These are phyloP conservation scores for Ascosphaera pollenicola DNA, from an alignment of 2,329 filamentous ascomycete species.

Conservation along the genomic window DNA sequence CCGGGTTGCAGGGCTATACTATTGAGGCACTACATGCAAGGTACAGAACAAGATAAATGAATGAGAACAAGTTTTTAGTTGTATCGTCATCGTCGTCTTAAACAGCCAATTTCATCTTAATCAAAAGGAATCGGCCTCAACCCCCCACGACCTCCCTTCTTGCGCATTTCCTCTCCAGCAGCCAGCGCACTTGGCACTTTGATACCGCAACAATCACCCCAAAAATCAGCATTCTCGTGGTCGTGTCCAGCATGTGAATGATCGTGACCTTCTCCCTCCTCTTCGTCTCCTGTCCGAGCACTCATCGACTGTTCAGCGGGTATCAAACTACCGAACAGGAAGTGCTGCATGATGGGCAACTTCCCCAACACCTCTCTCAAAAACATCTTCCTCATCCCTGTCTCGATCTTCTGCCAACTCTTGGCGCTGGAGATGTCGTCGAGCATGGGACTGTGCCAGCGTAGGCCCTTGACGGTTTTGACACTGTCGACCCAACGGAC, in stretches of 20 bases:
- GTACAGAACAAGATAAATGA: no score
- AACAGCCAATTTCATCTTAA: slow-evolving; percentile 8
- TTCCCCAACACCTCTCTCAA: slow-evolving; percentile 80
- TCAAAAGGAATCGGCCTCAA: slow-evolving; percentile 31
- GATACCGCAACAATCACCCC: slow-evolving; percentile 96
- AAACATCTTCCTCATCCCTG: slow-evolving; percentile 94
- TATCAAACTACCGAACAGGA: slow-evolving; percentile 72
- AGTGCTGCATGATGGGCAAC: slow-evolving; percentile 96
- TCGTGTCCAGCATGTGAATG: slow-evolving; percentile 35
- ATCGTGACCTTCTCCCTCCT: slow-evolving; percentile 38
- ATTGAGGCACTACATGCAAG: no score
- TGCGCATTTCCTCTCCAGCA: slow-evolving; percentile 72
- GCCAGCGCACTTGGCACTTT: slow-evolving; percentile 89
- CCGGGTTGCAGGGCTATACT: no score
- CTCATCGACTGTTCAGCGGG: slow-evolving; percentile 63
- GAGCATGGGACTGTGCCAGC: slow-evolving; percentile 96
- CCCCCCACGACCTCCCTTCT: slow-evolving; percentile 43
- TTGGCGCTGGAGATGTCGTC: slow-evolving; percentile 88
- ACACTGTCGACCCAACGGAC: slow-evolving; percentile 88
- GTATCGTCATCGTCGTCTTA: no score
- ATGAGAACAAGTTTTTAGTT: no score
- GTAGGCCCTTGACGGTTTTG: slow-evolving; percentile 80
- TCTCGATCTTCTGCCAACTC: slow-evolving; percentile 80
- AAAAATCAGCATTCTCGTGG: slow-evolving; percentile 26
- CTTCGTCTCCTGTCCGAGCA: slow-evolving; percentile 20